Conservation (phyloP, 495 filamentous ascomycete genomes). For the Mytilinidion resinicola region DNA sequence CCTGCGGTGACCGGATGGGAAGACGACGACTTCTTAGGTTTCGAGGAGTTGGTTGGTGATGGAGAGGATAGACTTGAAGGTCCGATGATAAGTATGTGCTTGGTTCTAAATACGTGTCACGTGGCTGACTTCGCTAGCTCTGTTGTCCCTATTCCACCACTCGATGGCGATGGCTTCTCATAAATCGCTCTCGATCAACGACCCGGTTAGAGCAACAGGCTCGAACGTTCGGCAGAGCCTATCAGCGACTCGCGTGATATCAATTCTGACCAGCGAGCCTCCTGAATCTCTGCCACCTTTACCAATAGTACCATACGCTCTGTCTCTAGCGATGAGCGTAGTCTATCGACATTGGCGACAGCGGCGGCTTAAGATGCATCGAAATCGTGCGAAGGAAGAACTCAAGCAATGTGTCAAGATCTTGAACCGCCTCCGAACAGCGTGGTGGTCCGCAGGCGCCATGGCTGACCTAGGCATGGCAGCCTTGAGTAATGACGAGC, state of each 20-base stretch:
- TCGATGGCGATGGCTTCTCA: conserved; percentile 58
- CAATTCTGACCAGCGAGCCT: conserved; percentile 51
- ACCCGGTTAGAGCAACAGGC: conserved; percentile 39
- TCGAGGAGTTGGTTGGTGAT: conserved; percentile 58
- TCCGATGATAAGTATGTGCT: conserved; percentile 38
- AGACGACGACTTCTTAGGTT: conserved; percentile 51
- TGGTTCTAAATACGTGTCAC: conserved; percentile 25
- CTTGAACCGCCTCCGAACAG: conserved; percentile 48
- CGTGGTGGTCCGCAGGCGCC: conserved; percentile 58
- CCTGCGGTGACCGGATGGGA: conserved; percentile 45
- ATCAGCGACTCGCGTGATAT: conserved; percentile 58
- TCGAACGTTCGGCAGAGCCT: conserved; percentile 58
- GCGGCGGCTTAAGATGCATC: conserved; percentile 57
- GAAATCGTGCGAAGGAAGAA: conserved; percentile 52
- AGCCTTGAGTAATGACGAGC: conserved; percentile 24
- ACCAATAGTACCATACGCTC: conserved; percentile 62
- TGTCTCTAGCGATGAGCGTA: conserved; percentile 61
- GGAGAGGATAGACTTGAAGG: conserved; percentile 25
- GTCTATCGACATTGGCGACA: conserved; percentile 66
- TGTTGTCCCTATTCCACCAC: conserved; percentile 65
- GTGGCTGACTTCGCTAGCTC: conserved; percentile 40
- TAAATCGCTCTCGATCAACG: conserved; percentile 39
- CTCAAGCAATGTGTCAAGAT: conserved; percentile 53
- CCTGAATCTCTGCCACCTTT: conserved; percentile 49
- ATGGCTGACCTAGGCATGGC: conserved; percentile 51